Evolutionary conservation across 495 filamentous ascomycete species (phyloP), one percentile per base, ranked within the genome.

Genomic region (Cudoniella acicularis): DNA sequence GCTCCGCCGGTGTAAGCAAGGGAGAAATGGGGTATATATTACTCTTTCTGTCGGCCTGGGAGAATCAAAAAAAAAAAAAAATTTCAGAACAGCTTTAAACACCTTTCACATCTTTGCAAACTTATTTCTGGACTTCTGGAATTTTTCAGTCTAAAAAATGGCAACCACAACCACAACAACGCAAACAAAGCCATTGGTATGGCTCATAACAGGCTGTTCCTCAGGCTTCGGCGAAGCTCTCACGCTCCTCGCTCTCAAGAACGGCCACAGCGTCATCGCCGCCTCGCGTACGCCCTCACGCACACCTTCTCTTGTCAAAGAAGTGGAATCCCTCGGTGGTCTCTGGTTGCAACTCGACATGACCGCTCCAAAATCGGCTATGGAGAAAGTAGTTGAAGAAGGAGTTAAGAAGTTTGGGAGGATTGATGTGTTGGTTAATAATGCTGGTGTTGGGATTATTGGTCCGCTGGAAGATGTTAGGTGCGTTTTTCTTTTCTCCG

Each of bases 361-460:
- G 10, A 76, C 72, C 3, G 62, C 65, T 3, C 58, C 72, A 2
- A 69, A 74, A 26, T 50, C 71, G 3, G 64, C 63, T 1, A 30
- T 80, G 4, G 62, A 71, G 22, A 63, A 62, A 22, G 60, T 61
- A 6, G 65, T 83, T 0, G 66, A 75, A 20, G 70, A 76, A 45
- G 71, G 75, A 3, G 71, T 79, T 46, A 25, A 63, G 17, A 63
- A 71, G 17, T 67, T 80, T 54, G 78, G 77, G 25, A 67, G 77
- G 0, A 80, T 84, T 20, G 80, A 84, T 60, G 76, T 83, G 27
- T 70, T 84, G 2, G 72, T 84, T 10, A 82, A 81, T 57, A 81
- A 78, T 58, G 80, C 82, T 0, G 81, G 76, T 10, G 63, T 63
- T 24, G 74, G 69, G 17, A 69, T 80, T 54, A 73, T 79, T 0